Conservation (phyloP, 805 yeast genomes). For the Lipomyces mesembrius region DNA sequence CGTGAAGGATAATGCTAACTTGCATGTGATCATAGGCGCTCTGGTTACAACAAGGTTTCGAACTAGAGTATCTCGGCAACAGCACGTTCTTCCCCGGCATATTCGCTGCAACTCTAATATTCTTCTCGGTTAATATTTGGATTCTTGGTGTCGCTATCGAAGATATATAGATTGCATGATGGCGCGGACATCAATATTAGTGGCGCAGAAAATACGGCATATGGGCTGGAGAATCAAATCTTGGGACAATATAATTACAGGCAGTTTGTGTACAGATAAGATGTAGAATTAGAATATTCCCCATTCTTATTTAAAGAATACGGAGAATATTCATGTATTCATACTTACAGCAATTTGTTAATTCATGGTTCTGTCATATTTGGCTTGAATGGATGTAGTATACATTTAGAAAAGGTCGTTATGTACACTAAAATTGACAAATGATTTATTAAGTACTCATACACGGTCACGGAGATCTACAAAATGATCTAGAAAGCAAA, state of each 20-base stretch:
- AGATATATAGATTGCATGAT: slow-evolving; percentile 44
- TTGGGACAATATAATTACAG: neutral
- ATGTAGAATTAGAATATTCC: neutral
- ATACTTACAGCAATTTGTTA: neutral
- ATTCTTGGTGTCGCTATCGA: slow-evolving; percentile 61
- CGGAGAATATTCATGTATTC: neutral
- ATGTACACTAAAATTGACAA: neutral
- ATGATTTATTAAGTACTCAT: neutral
- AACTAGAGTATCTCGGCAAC: slow-evolving; percentile 77
- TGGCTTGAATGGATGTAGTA: neutral
- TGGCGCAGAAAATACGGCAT: neutral
- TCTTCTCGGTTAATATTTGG: slow-evolving; percentile 67
- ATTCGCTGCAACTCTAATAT: slow-evolving; percentile 58
- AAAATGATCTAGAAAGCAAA: neutral
- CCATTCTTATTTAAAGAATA: neutral
- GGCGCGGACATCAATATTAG: neutral
- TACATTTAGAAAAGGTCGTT: neutral
- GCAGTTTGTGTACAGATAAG: neutral
- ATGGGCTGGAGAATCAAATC: neutral
- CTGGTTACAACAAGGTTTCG: slow-evolving; percentile 82
- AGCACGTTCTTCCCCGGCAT: slow-evolving; percentile 66
- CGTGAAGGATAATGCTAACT: neutral
- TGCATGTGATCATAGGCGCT: slow-evolving; percentile 55
- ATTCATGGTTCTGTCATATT: neutral
- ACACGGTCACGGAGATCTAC: neutral